phyloP scores from a whole-genome alignment of 768 basidiomycete species.

The Asterophora lycoperdoides region DNA sequence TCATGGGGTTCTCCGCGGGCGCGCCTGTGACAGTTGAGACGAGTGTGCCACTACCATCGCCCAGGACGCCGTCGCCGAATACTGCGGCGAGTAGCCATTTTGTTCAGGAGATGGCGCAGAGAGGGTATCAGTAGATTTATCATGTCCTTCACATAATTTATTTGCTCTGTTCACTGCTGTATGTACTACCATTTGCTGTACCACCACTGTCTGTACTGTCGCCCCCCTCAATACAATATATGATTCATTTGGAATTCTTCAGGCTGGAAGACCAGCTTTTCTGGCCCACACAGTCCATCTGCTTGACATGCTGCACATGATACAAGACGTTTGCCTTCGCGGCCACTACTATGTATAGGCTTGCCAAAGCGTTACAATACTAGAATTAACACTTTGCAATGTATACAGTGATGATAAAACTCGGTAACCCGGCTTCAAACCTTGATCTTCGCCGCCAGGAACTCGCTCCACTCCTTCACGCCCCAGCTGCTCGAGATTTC shows the following conservation, averaged over 20 bases:
- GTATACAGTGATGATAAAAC: not conserved
- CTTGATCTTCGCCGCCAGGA: slow-evolving; percentile 55
- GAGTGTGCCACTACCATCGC: not conserved
- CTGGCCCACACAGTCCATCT: no score
- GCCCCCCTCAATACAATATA: no score
- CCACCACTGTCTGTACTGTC: not conserved
- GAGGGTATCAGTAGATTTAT: slow-evolving; percentile 8
- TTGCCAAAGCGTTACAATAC: no score
- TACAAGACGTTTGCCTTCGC: no score
- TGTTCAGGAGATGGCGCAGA: slow-evolving; percentile 12
- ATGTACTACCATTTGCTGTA: slow-evolving; percentile 4
- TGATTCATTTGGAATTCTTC: no score
- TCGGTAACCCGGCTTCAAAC: slow-evolving; percentile 29
- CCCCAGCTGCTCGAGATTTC: slow-evolving; percentile 83
- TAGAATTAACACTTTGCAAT: not conserved
- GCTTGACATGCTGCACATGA: no score
- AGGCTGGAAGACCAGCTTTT: no score
- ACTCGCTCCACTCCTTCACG: slow-evolving; percentile 75
- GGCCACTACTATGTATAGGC: no score
- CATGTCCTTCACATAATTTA: not conserved
- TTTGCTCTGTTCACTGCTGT: not conserved
- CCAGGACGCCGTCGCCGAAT: slow-evolving; percentile 5
- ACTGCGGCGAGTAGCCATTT: not conserved
- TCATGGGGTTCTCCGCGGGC: slow-evolving; percentile 44
- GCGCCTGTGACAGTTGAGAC: slow-evolving; percentile 34